Evolutionary conservation across 1,139 yeast species (phyloP), one percentile per base, ranked within the genome.

Genomic region (Lodderomyces pseudojiufengensis): DNA sequence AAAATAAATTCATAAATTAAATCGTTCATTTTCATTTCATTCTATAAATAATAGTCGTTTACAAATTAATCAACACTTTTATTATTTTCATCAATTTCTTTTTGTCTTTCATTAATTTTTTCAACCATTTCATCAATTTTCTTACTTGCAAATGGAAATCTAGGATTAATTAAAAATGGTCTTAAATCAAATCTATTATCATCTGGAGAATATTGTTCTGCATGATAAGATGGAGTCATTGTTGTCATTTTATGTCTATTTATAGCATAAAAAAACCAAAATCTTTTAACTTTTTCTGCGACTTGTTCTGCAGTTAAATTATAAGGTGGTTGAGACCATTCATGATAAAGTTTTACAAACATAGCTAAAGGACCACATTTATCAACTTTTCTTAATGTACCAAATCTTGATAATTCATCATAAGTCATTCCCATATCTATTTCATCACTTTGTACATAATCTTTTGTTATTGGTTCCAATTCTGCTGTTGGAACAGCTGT

Each of bases 401-500:
- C 99, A 65, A 92, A 90, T 10, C 84, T 69, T 23, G 95, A 83
- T 40, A 92, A 73, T 55, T 92, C 98, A 45, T 88, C 95, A 54
- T 92, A 92, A 0, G 96, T 84, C 84, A 94, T 84, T 1, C 99
- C 99, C 98, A 92, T 92, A 56, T 92, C 99, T 7, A 78, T 80
- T 58, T 92, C 99, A 58, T 92, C 99, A 31, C 95, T 84, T 60
- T 92, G 99, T 10, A 88, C 95, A 51, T 92, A 90, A 42, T 79
- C 73, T 47, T 84, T 79, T 0, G 98, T 90, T 38, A 87, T 90
- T 31, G 99, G 99, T 54, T 92, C 99, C 38, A 92, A 73, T 57
- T 92, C 99, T 0, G 99, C 99, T 0, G 98, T 92, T 25, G 99
- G 99, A 0, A 92, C 83, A 0, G 98, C 98, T 43, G 76, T 77